Evolutionary conservation across 441 rosid genomes (phyloP).

Genomic region (Aquilaria agallochum): DNA sequence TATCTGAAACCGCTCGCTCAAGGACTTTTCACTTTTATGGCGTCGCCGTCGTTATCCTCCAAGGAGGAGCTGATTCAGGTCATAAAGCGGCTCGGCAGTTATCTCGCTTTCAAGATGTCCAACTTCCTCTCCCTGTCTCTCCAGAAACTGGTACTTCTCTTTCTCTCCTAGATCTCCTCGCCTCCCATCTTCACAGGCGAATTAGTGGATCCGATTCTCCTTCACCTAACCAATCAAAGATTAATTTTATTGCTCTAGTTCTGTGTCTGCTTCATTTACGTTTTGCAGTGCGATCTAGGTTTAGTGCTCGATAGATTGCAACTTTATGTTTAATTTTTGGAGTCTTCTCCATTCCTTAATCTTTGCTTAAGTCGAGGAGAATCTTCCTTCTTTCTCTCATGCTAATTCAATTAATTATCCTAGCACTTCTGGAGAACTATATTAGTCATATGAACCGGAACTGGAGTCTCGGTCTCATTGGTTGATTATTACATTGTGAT

Average conservation of each 20-base stretch:
- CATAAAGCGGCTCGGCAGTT: conserved; percentile 83
- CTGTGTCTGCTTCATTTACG: conserved; percentile 1
- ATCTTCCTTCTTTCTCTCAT: no score
- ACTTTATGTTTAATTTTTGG: no score
- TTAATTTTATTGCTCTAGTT: background rate
- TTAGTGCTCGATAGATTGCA: background rate
- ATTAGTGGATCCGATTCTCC: conserved; percentile 25
- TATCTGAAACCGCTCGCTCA: conserved; percentile 19
- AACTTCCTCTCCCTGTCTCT: conserved; percentile 61
- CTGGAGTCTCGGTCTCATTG: no score
- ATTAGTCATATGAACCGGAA: no score
- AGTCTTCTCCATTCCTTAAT: no score
- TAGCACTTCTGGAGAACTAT: no score
- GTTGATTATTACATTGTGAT: no score
- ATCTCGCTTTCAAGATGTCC: conserved; percentile 74
- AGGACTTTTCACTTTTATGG: conserved; percentile 35
- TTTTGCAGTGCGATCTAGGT: background rate
- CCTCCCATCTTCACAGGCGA: background rate
- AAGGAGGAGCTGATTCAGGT: conserved; percentile 75
- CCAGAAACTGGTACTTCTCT: conserved; percentile 56
- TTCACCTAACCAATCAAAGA: background rate
- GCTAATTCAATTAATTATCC: no score
- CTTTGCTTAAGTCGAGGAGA: no score
- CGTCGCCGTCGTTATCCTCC: conserved; percentile 41
- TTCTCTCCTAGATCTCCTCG: background rate